Conservation (phyloP, 2,329 filamentous ascomycete genomes). For the Chaetomium sp. region DNA sequence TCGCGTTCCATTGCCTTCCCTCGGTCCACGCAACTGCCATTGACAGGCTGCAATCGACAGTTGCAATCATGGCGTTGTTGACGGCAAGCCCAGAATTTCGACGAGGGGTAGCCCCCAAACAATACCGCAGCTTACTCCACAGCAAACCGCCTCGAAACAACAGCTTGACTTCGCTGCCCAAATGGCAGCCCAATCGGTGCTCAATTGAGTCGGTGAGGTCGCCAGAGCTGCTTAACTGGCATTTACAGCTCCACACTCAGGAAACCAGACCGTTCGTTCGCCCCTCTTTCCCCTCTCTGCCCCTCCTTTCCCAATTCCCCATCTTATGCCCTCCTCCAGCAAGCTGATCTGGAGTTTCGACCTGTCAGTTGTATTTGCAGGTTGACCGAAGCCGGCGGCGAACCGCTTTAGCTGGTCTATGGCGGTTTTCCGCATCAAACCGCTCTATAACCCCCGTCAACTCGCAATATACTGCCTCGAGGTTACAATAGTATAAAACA, state of each 20-base stretch:
- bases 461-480: background rate
- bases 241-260: conserved; percentile 20
- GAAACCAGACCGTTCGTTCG: conserved; percentile 6
- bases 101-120: background rate
- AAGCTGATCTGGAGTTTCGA: background rate
- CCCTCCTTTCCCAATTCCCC: conserved; percentile 21
- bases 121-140: conserved; percentile 4
- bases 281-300: conserved; percentile 26
- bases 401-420: background rate
- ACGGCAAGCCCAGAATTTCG: conserved; percentile 1
- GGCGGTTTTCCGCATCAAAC: background rate
- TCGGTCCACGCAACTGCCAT: conserved; percentile 15
- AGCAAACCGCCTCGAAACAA: conserved; percentile 6
- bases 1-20: conserved; percentile 29
- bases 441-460: background rate
- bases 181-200: conserved; percentile 33
- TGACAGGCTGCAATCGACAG: conserved; percentile 12
- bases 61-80: background rate
- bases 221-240: conserved; percentile 11
- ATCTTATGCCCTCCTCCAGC: background rate
- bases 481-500: background rate
- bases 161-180: conserved; percentile 31
- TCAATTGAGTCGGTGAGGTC: conserved; percentile 31
- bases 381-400: conserved; percentile 1
- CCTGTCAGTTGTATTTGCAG: conserved; percentile 14